Percentiles rank a stretch among this genome's conserved stretches.
phyloP scores from a whole-genome alignment of 1,139 yeast species.

The Scheffersomyces insectosa region DNA sequence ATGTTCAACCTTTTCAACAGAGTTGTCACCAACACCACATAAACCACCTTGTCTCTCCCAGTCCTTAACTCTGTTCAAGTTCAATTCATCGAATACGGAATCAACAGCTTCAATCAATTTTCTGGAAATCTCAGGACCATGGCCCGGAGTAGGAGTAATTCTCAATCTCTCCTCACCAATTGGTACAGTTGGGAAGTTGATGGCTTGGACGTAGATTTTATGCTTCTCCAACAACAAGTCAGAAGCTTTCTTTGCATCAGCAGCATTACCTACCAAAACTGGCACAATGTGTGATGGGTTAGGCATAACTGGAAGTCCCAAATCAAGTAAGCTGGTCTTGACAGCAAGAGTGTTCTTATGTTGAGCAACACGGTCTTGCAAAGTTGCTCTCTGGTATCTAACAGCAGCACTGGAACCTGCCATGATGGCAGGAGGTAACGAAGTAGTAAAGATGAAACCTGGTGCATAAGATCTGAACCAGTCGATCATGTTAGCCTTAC shows the following conservation, averaged over 20 bases:
- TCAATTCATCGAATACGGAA: conserved; percentile 73
- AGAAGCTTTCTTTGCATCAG: conserved; percentile 85
- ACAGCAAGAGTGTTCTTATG: conserved; percentile 86
- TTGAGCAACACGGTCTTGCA: conserved; percentile 78
- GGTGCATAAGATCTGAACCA: conserved; percentile 97
- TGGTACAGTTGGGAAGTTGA: conserved; percentile 97
- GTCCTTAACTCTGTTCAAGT: conserved; percentile 71
- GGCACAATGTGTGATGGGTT: conserved; percentile 98
- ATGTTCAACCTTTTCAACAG: conserved; percentile 45
- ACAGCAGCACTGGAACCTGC: conserved; percentile 91
- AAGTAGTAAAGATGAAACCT: conserved; percentile 94
- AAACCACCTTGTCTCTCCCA: conserved; percentile 84
- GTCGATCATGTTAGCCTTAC: conserved; percentile 78
- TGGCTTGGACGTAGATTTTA: conserved; percentile 93
- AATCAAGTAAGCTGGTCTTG: conserved; percentile 62
- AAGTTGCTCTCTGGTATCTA: conserved; percentile 77
- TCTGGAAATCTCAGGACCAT: conserved; percentile 72
- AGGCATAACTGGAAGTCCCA: conserved; percentile 94
- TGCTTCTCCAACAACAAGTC: conserved; percentile 84
- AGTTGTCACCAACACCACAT: conserved; percentile 77
- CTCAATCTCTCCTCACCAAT: conserved; percentile 95
- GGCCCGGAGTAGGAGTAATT: conserved; percentile 98
- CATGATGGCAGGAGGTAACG: conserved; percentile 97
- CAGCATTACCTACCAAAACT: conserved; percentile 90
- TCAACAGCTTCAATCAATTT: conserved; percentile 77